These are phyloP conservation scores for Sorghum bicolor DNA, from an alignment of 176 grass and related monocot genomes.

Conservation along the genomic window DNA sequence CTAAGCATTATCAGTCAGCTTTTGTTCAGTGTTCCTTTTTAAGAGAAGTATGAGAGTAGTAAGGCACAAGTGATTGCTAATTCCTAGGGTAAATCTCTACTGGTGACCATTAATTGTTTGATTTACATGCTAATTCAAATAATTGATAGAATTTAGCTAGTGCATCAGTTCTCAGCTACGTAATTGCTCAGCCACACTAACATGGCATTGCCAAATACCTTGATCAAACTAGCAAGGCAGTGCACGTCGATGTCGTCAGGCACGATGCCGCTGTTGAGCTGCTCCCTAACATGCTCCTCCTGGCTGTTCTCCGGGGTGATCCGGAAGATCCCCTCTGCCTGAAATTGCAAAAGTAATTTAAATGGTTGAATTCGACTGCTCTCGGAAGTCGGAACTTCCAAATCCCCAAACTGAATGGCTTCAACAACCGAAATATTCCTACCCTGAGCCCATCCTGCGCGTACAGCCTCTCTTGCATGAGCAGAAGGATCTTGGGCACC, in stretches of 20 bases:
- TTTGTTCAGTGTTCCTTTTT: neutral
- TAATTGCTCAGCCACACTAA: neutral
- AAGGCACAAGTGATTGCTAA: neutral
- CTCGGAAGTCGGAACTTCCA: neutral
- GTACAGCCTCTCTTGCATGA: conserved; percentile 67
- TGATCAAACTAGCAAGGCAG: conserved; percentile 86
- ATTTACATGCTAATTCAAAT: neutral
- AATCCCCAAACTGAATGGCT: neutral
- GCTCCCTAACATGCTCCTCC: conserved; percentile 84
- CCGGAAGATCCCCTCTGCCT: conserved; percentile 95
- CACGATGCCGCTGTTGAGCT: conserved; percentile 81
- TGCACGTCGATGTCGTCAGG: conserved; percentile 87
- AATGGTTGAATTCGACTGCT: neutral
- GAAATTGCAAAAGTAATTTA: neutral
- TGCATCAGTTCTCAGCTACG: neutral
- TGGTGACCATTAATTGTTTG: neutral
- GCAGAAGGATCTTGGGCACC: conserved; percentile 86
- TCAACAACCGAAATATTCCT: neutral
- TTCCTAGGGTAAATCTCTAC: neutral
- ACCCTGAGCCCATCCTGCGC: conserved; percentile 78
- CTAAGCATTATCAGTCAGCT: no score
- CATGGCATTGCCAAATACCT: conserved; percentile 41
- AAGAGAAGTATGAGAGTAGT: neutral
- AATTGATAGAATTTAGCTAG: no score
- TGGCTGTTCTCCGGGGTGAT: conserved; percentile 84